Evolutionary conservation across 202 grass and related monocot genomes (phyloP).

Genomic region (Zoysia matrella): DNA sequence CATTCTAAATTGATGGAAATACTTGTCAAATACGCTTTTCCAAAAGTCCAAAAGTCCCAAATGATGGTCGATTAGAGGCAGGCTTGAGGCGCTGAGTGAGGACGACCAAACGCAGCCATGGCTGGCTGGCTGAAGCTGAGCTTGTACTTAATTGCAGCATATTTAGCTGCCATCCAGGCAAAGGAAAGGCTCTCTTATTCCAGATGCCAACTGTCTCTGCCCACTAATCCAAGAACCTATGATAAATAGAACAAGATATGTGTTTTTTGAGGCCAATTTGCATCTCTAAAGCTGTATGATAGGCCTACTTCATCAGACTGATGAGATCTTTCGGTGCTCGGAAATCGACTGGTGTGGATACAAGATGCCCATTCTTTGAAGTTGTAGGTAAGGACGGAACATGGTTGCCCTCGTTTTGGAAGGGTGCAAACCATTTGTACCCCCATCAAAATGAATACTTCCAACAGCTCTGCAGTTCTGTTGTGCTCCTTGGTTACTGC

Average conservation of each 20-base stretch:
- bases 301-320: conserved; percentile 37
- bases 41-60: background rate
- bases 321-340: conserved; percentile 41
- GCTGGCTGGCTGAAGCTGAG: conserved; percentile 29
- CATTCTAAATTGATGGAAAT: conserved; percentile 36
- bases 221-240: conserved; percentile 38
- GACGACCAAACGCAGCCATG: conserved; percentile 19
- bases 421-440: conserved; percentile 31
- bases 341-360: conserved; percentile 35
- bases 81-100: conserved; percentile 13
- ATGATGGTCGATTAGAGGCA: conserved; percentile 36
- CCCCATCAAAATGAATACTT: conserved; percentile 35
- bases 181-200: conserved; percentile 34
- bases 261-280: conserved; percentile 33
- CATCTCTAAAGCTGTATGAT: conserved; percentile 41
- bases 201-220: conserved; percentile 36
- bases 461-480: background rate
- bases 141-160: conserved; percentile 49
- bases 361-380: conserved; percentile 28
- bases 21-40: conserved; percentile 48
- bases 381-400: conserved; percentile 22
- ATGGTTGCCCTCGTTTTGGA: conserved; percentile 30
- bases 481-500: conserved; percentile 34
- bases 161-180: conserved; percentile 50
- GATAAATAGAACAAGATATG: conserved; percentile 34